These are phyloP conservation scores for Penicillium hordei DNA, from an alignment of 2,329 filamentous ascomycete species.

Conservation along the genomic window DNA sequence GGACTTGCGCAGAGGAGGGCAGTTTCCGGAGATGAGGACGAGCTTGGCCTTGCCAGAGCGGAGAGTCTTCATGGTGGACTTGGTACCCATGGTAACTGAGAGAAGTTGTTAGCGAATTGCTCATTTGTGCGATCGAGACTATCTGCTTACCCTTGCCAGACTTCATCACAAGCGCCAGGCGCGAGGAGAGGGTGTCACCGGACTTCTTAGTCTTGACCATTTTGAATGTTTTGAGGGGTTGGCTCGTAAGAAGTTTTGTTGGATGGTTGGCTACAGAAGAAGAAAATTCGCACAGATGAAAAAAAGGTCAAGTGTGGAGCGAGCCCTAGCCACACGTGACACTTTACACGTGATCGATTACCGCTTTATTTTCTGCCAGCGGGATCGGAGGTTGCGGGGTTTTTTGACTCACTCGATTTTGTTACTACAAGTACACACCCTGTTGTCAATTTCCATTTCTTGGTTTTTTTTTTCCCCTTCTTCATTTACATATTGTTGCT, in stretches of 20 bases:
- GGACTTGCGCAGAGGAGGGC: constrained; percentile 94
- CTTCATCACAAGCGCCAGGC: constrained; percentile 69
- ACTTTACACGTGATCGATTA: fast-evolving
- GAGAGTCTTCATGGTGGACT: constrained; percentile 84
- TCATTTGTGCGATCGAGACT: background rate
- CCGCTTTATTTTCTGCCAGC: constrained; percentile 9
- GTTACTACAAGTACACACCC: background rate
- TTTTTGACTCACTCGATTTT: constrained; percentile 8
- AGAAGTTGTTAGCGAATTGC: constrained; percentile 4
- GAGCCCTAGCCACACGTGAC: constrained; percentile 9
- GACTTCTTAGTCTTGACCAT: constrained; percentile 74
- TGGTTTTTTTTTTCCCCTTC: background rate
- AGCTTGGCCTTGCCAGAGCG: constrained; percentile 98
- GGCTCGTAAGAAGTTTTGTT: constrained; percentile 28
- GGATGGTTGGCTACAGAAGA: constrained; percentile 4
- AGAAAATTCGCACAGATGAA: constrained; percentile 1
- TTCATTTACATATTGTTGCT: constrained; percentile 7
- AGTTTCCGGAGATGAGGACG: constrained; percentile 94
- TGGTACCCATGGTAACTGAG: constrained; percentile 80
- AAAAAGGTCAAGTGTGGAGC: constrained; percentile 3
- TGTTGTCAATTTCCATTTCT: background rate
- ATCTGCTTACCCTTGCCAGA: constrained; percentile 41
- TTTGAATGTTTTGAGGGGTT: constrained; percentile 43
- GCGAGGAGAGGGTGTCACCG: constrained; percentile 74
- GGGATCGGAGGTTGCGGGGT: constrained; percentile 8